Conservation (phyloP, 352 stramenopile genomes). For the Thalassiosira pacifica region DNA sequence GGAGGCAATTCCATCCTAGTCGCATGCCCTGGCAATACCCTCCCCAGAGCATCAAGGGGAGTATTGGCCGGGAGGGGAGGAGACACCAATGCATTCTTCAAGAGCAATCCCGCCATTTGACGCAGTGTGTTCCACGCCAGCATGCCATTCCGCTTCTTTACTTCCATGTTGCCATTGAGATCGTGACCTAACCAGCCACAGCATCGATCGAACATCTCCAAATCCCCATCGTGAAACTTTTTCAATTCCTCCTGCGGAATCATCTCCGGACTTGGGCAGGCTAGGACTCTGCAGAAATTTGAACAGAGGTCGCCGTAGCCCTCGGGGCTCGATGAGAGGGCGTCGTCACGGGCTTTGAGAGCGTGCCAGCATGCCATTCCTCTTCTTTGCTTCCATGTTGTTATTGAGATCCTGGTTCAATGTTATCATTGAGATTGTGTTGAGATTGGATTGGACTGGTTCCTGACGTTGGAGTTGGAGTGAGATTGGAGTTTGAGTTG, state of each 20-base stretch:
- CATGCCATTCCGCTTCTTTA: slow-evolving; percentile 38
- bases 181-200: slow-evolving; percentile 58
- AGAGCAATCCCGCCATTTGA: slow-evolving; percentile 82
- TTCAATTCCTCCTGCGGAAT: slow-evolving; percentile 50
- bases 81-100: slow-evolving; percentile 82
- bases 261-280: slow-evolving; percentile 52
- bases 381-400: too few relatives aligned
- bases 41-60: slow-evolving; percentile 16
- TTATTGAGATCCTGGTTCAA: too few relatives aligned
- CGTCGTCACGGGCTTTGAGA: too few relatives aligned
- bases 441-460: too few relatives aligned
- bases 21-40: neutral
- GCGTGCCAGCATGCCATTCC: too few relatives aligned
- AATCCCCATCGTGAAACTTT: slow-evolving; percentile 44
- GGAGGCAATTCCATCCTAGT: slow-evolving; percentile 27
- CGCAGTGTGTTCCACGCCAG: slow-evolving; percentile 75
- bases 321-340: slow-evolving; percentile 61
- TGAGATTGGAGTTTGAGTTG: too few relatives aligned
- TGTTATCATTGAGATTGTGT: too few relatives aligned
- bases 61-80: slow-evolving; percentile 53
- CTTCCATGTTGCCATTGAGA: slow-evolving; percentile 52
- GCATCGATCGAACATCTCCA: slow-evolving; percentile 42
- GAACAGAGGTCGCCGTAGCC: slow-evolving; percentile 75
- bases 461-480: too few relatives aligned
- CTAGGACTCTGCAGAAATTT: slow-evolving; percentile 67